Evolutionary conservation across 768 basidiomycete species (phyloP), one percentile per base, ranked within the genome.

Genomic region (Mycena olivaceomarginata): DNA sequence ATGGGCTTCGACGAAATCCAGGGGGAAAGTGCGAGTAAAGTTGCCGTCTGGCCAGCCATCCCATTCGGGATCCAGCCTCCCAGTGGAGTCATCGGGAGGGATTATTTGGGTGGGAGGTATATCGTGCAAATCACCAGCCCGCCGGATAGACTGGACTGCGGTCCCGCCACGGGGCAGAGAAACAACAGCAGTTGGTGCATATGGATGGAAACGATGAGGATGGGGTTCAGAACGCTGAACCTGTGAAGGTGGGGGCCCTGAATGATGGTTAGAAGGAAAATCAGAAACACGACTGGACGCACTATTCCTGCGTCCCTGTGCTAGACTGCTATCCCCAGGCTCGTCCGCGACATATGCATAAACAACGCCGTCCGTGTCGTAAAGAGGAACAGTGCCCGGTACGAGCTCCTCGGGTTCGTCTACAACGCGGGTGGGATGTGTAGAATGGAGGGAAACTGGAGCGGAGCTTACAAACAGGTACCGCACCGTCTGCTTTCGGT

Each of bases 311-410:
- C n/a, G n/a, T n/a, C n/a, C n/a, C n/a, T 25, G 22, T 10, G 60
- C 13, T 41, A 22, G 40, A 7, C 8, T 7, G 10, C 11, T 22
- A 31, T 41, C 46, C 2, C 20, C 60, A 7, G n/a, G n/a, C n/a
- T n/a, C n/a, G n/a, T 48, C 45, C 6, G 60, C 60, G 7, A 63
- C 4, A 63, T 71, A 71, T 11, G 70, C 70, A 40, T 63, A 63
- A 9, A 71, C 51, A 1, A 2, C n/a, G 1, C 70, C 70, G 20
- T n/a, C 41, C 0, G 45, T 39, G 40, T 71, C 39, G 20, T 53
- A 40, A 2, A 63, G 37, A 8, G 70, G 45, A 10, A 71, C 46
- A 1, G 70, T 9, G 16, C 16, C 1, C 0, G 57, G 37, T 15
- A 11, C 46, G 4, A 71, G 37, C 18, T 71, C 70, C 1, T 25